Evolutionary conservation across 2,329 filamentous ascomycete genomes (phyloP), one percentile per base, ranked within the genome.

Genomic region (Xylaria sp.): DNA sequence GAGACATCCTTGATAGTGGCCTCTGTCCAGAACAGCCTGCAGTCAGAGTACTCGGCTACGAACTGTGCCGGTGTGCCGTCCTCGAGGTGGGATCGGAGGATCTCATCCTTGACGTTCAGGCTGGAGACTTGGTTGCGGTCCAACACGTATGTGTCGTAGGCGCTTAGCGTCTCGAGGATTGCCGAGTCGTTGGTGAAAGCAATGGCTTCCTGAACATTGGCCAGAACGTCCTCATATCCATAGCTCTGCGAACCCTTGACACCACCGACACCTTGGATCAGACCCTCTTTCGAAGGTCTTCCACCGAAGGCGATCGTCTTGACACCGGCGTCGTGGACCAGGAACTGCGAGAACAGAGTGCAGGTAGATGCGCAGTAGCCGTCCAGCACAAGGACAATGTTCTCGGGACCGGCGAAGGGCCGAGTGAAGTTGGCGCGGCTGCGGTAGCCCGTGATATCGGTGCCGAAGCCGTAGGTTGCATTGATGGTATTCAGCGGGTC

Each of bases 361-460:
- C 88, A 90, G 2, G 87, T 86, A 0, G 86, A 89, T 25, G 85
- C 85, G 76, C 88, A 90, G 72, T 85, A 83, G 41, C 87, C 88
- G 73, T 90, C 88, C 61, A 86, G 84, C n/a, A 90, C 80, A 20
- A 90, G 78, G 49, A 90, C 81, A 54, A 90, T 85, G 75, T 90
- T 84, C 66, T 89, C 85, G 2, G 87, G 77, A 1, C 76, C 80
- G 0, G 80, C 82, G 75, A 90, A 90, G 1, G 87, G 88, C 71
- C 83, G 80, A 0, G 83, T 80, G 52, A 85, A 81, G 73, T 85
- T 84, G 20, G 80, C 75, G 15, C 82, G 82, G 71, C 80, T 81
- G 58, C 83, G 79, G 74, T 87, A 87, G 57, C 86, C 86, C 2
- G 82, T 83, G 61, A 88, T 82, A 36, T 84, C 81, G 66, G 84